Conservation (phyloP, 495 filamentous ascomycete genomes). For the Aspergillus hancockii region DNA sequence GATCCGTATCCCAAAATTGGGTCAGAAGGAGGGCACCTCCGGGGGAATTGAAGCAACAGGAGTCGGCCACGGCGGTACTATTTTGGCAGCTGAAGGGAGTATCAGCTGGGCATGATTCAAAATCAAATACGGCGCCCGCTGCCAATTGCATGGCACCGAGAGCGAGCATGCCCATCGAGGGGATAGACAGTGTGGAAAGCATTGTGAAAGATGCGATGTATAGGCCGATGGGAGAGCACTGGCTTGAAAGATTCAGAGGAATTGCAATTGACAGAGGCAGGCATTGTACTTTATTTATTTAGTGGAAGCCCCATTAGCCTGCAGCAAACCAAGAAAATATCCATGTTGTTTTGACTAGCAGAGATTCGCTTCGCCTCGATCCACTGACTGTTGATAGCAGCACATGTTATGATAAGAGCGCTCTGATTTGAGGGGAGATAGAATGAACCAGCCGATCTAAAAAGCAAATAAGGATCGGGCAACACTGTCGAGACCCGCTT, state of each 20-base stretch:
- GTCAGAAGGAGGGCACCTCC: conserved; percentile 74
- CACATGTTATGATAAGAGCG: conserved; percentile 39
- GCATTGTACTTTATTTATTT: conserved; percentile 13
- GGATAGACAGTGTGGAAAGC: conserved; percentile 14
- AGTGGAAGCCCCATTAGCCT: not conserved
- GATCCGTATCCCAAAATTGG: conserved; percentile 80
- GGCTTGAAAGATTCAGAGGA: not conserved
- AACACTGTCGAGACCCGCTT: conserved; percentile 12
- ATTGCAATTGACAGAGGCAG: conserved; percentile 7
- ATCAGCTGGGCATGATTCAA: conserved; percentile 31
- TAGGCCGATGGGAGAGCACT: not conserved
- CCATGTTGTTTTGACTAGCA: not conserved
- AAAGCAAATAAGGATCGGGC: conserved; percentile 13
- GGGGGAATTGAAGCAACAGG: conserved; percentile 76
- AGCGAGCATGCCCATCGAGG: conserved; percentile 32
- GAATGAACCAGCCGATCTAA: conserved; percentile 6
- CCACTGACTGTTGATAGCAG: conserved; percentile 20
- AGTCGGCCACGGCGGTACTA: conserved; percentile 40
- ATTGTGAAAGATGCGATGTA: conserved; percentile 11
- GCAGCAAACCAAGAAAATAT: not conserved
- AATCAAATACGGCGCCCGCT: conserved; percentile 24
- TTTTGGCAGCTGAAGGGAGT: conserved; percentile 41
- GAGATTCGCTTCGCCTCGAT: not conserved
- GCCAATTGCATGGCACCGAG: conserved; percentile 24
- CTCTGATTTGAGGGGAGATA: conserved; percentile 32